These are phyloP conservation scores for Cyberlindnera meyerae DNA, from an alignment of 805 yeast species.

Conservation along the genomic window DNA sequence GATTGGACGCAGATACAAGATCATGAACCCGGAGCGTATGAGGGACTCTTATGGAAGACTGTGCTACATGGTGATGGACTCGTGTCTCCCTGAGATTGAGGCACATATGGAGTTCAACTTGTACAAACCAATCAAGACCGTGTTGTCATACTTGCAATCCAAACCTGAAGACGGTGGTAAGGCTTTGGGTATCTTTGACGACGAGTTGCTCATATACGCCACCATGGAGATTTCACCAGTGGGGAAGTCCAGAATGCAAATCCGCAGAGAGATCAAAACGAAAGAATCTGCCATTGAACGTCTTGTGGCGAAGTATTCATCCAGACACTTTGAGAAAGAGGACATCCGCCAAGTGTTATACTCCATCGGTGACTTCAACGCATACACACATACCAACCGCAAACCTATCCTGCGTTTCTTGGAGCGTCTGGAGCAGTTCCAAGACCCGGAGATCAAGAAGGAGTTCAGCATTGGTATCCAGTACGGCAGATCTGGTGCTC, in stretches of 20 bases:
- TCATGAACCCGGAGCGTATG: conserved; percentile 82
- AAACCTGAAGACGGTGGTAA: conserved; percentile 32
- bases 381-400: conserved; percentile 65
- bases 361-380: conserved; percentile 75
- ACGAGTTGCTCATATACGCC: conserved; percentile 55
- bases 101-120: conserved; percentile 72
- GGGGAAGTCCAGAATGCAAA: conserved; percentile 47
- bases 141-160: conserved; percentile 41
- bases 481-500: conserved; percentile 62
- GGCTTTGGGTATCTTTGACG: conserved; percentile 46
- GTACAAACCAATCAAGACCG: conserved; percentile 67
- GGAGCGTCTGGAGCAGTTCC: conserved; percentile 43
- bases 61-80: conserved; percentile 84
- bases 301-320: conserved; percentile 46
- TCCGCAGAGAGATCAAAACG: conserved; percentile 54
- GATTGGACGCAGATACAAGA: conserved; percentile 74
- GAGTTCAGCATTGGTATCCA: conserved; percentile 55
- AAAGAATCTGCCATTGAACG: conserved; percentile 68
- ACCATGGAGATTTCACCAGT: conserved; percentile 62
- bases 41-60: conserved; percentile 74
- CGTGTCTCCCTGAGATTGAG: conserved; percentile 64
- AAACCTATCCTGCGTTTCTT: conserved; percentile 63
- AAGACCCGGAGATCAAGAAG: conserved; percentile 36
- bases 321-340: conserved; percentile 44
- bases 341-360: conserved; percentile 68